Evolutionary conservation across 1,284 basidiomycete species (phyloP), one percentile per base, ranked within the genome.

Genomic region (Hypsizygus ulmarius): DNA sequence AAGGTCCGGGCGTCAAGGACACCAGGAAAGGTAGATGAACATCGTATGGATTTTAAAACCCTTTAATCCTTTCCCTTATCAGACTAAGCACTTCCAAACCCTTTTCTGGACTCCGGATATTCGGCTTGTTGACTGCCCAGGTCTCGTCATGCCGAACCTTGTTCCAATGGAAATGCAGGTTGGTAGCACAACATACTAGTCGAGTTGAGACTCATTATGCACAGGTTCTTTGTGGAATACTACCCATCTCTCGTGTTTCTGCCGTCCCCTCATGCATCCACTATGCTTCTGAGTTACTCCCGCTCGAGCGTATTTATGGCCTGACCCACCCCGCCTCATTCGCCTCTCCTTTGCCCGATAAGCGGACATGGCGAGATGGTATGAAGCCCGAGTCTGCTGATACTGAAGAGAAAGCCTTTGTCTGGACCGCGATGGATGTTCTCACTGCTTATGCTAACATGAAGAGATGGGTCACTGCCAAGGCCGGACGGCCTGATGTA

Each of bases 61-160:
- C n/a, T 47, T 39, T 38, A 36, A 19, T 18, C 40, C 30, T 5
- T 21, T 44, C 25, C 47, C 45, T 19, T 38, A 28, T 4, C 55
- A 92, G 89, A 96, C 92, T 2, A 96, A 94, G 66, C 92, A 95
- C 63, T 94, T 93, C 64, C 92, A 96, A 65, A 95, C 93, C 0
- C 78, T 93, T 40, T 94, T 87, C 64, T 94, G 87, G 87, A 90
- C 85, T 35, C 69, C 75, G 1, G 84, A 90, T 52, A 77, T 95
- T 50, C 85, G 88, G 40, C 77, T 94, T 27, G 89, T 90, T 19
- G 90, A 93, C 64, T 93, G 90, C 56, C 90, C 90, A 0, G 90
- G 91, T 7, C 76, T 94, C 10, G 88, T 93, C 5, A 82, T 93
- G 71, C 90, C 91, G 6, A 85, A 82, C 53, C 75, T 82, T 52